Evolutionary conservation across 2,329 filamentous ascomycete genomes (phyloP).

Genomic region (Xylariaceae sp.): DNA sequence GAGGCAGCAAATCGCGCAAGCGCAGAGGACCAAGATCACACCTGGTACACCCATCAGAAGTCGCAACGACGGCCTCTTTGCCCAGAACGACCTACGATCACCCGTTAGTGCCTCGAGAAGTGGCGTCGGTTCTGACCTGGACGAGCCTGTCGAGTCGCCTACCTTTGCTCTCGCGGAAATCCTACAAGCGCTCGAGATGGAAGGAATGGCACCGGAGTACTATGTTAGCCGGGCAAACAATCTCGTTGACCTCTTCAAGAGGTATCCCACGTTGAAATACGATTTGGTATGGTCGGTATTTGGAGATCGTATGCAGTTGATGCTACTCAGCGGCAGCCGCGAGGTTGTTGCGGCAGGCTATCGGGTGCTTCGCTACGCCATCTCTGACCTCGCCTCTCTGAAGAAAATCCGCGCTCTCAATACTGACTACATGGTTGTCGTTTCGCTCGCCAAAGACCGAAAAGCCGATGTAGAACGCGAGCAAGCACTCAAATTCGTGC

Average conservation of each 20-base stretch:
- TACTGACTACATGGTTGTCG: slow-evolving; percentile 86
- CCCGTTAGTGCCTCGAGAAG: slow-evolving; percentile 54
- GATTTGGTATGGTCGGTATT: slow-evolving; percentile 96
- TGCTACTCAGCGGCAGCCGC: slow-evolving; percentile 91
- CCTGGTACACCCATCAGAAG: slow-evolving; percentile 50
- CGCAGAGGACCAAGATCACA: slow-evolving; percentile 48
- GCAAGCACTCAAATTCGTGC: slow-evolving; percentile 92
- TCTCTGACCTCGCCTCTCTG: slow-evolving; percentile 85
- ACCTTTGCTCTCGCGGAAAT: slow-evolving; percentile 89
- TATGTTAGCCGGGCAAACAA: slow-evolving; percentile 91
- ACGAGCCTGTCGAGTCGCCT: slow-evolving; percentile 75
- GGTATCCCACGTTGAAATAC: slow-evolving; percentile 89
- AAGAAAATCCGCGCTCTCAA: slow-evolving; percentile 83
- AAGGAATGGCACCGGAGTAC: slow-evolving; percentile 86
- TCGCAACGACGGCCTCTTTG: slow-evolving; percentile 46
- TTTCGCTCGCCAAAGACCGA: slow-evolving; percentile 89
- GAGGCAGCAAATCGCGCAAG: slow-evolving; percentile 56
- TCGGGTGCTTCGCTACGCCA: slow-evolving; percentile 86
- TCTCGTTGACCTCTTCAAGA: slow-evolving; percentile 93
- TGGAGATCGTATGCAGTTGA: slow-evolving; percentile 86
- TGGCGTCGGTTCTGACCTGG: slow-evolving; percentile 57
- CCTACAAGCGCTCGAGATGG: slow-evolving; percentile 80
- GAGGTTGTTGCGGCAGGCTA: slow-evolving; percentile 96
- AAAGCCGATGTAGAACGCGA: slow-evolving; percentile 97
- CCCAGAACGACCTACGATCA: slow-evolving; percentile 50